Percentiles rank a stretch among this genome's conserved stretches.
Conservation (phyloP, 805 yeast species). For the Saturnispora bothae region DNA sequence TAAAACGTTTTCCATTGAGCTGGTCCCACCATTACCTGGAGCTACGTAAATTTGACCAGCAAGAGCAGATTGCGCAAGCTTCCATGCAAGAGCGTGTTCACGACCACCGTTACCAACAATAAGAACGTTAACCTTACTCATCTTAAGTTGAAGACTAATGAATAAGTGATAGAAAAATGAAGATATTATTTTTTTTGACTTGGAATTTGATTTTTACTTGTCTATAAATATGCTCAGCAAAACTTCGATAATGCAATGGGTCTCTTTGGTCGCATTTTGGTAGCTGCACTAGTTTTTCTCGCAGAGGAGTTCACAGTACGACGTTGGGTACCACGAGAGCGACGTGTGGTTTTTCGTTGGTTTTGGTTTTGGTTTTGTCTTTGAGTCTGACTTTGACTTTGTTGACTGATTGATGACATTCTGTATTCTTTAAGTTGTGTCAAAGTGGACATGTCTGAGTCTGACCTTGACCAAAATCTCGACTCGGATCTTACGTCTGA, state of each 20-base stretch:
- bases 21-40: slow-evolving; percentile 95
- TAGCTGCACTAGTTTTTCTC: too few species aligned
- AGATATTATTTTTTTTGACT: background rate
- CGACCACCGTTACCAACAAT: slow-evolving; percentile 98
- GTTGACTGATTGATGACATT: too few species aligned
- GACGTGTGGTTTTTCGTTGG: too few species aligned
- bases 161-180: background rate
- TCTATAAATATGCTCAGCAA: background rate
- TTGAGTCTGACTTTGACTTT: background rate
- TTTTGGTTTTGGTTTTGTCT: background rate
- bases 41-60: slow-evolving; percentile 77
- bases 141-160: background rate
- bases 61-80: slow-evolving; percentile 63
- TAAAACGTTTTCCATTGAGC: slow-evolving; percentile 44
- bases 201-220: background rate
- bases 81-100: slow-evolving; percentile 96
- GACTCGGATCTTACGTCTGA: slow-evolving; percentile 1
- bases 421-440: slow-evolving; percentile 2
- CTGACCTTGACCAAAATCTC: slow-evolving; percentile 5
- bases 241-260: slow-evolving; percentile 2
- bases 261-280: too few species aligned
- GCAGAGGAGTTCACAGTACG: too few species aligned
- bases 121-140: slow-evolving; percentile 42
- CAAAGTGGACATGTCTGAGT: slow-evolving; percentile 5
- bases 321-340: too few species aligned